Percentiles rank a stretch among this genome's conserved stretches.
These are phyloP conservation scores for Aureobasidium pullulans DNA, from an alignment of 2,329 filamentous ascomycete species.

Conservation along the genomic window DNA sequence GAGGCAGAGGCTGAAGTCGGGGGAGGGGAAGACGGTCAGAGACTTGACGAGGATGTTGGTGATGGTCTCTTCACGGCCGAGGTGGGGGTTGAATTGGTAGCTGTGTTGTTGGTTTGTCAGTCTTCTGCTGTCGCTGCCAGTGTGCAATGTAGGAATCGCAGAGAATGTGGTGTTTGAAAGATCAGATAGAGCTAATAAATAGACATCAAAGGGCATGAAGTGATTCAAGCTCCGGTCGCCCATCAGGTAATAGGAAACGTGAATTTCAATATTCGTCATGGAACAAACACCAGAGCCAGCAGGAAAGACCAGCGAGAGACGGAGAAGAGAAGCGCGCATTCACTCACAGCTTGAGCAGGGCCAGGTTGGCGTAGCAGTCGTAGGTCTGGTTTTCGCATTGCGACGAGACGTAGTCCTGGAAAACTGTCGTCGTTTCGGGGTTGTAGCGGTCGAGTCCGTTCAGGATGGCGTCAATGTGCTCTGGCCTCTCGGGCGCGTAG, in stretches of 20 bases:
- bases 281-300: not conserved
- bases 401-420: constrained; percentile 89
- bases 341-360: constrained; percentile 92
- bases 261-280: constrained; percentile 58
- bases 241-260: constrained; percentile 99
- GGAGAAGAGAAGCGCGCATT: no score
- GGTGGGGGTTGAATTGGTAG: constrained; percentile 99
- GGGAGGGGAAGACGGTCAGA: constrained; percentile 91
- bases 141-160: not conserved
- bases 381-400: constrained; percentile 94
- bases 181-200: constrained; percentile 72
- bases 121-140: not conserved
- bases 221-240: constrained; percentile 49
- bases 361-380: constrained; percentile 95
- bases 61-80: constrained; percentile 91
- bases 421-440: constrained; percentile 85
- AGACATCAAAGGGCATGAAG: constrained; percentile 54
- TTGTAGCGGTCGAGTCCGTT: constrained; percentile 98
- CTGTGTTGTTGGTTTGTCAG: constrained; percentile 40
- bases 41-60: constrained; percentile 99
- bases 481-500: constrained; percentile 84
- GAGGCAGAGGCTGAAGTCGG: constrained; percentile 89
- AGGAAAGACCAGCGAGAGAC: not conserved
- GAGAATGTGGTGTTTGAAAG: not conserved
- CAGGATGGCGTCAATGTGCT: constrained; percentile 86